These are phyloP conservation scores for Stenogyne calaminthoides DNA, from an alignment of 305 asterid genomes.

Conservation along the genomic window DNA sequence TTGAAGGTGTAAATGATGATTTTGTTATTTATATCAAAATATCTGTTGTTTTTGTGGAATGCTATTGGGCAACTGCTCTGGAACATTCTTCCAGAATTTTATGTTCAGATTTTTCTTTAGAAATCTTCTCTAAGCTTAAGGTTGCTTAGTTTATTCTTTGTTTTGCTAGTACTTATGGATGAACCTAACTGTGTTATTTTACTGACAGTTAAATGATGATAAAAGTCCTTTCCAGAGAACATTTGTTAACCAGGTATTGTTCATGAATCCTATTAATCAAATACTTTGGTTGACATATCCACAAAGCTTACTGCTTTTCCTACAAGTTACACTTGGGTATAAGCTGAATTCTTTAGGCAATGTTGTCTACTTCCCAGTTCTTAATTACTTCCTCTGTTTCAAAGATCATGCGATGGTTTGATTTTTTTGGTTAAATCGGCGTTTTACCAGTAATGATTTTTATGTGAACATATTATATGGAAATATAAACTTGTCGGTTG, in stretches of 20 bases:
- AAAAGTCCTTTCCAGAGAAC: slow-evolving; percentile 95
- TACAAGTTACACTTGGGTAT: slow-evolving; percentile 18
- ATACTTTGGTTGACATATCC: slow-evolving; percentile 9
- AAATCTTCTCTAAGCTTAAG: slow-evolving; percentile 3
- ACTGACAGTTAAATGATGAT: slow-evolving; percentile 83
- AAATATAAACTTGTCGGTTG: background rate
- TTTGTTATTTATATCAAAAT: slow-evolving; percentile 13
- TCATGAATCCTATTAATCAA: slow-evolving; percentile 32
- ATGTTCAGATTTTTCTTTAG: slow-evolving; percentile 21
- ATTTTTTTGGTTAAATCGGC: slow-evolving; percentile 14
- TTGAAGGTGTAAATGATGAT: slow-evolving; percentile 22
- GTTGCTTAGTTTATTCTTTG: too few species aligned
- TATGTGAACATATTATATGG: background rate
- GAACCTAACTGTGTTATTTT: too few species aligned
- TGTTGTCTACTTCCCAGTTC: background rate
- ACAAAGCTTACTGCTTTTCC: slow-evolving; percentile 2
- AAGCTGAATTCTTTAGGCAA: slow-evolving; percentile 15
- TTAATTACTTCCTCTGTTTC: background rate
- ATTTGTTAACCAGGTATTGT: slow-evolving; percentile 85
- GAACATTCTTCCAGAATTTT: slow-evolving; percentile 21
- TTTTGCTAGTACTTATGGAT: too few species aligned
- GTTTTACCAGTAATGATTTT: background rate
- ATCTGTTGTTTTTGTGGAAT: slow-evolving; percentile 8
- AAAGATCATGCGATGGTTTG: slow-evolving; percentile 20
- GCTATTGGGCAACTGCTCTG: slow-evolving; percentile 1